Evolutionary conservation across 1,139 yeast species (phyloP), one percentile per base, ranked within the genome.

Genomic region (Kurtzmaniella quercitrusa): DNA sequence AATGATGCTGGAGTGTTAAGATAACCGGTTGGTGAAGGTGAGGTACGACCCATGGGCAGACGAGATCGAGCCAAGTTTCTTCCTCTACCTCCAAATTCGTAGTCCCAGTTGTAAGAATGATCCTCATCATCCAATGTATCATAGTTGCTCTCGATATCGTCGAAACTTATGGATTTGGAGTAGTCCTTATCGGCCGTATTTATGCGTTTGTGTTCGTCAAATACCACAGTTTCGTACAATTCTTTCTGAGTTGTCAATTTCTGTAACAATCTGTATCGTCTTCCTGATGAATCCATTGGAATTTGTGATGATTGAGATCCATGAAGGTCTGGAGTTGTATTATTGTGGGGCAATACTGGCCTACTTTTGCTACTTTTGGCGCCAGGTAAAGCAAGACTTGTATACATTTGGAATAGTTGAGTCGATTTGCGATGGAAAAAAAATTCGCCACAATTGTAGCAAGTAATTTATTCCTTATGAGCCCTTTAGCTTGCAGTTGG

Each of bases 1-100:
- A 42, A 37, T 12, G 37, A 34, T 17, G 21, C 22, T 19, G 33
- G 16, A 14, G 42, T 3, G 14, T 20, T 17, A 6, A 42, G 38
- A 17, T 8, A 17, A 3, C 36, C 37, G 3, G 22, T 44, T 7
- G 59, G 59, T 6, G 57, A 52, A 2, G 60, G 60, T 2, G 58
- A 54, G 2, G 38, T 16, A 20, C 41, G 45, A 9, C 30, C 30
- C 30, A 22, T 19, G 11, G 53, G 53, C 12, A 52, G 48, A 2
- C 61, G 57, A 5, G 57, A 50, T 17, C 55, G 45, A 5, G 45
- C 36, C 17, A 54, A 40, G 12, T 50, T 47, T 42, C 60, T 46
- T 7, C 55, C 53, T 39, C 56, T 40, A n/a, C 39, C 36, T 16
- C 23, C 33, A 33, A 40, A 39, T 6, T 39, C 42, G 9, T 36